A percentile compares a stretch with the other conserved stretches of the same genome.
These are phyloP conservation scores for Microascus cirrosus DNA, from an alignment of 2,329 filamentous ascomycete genomes.

Conservation along the genomic window DNA sequence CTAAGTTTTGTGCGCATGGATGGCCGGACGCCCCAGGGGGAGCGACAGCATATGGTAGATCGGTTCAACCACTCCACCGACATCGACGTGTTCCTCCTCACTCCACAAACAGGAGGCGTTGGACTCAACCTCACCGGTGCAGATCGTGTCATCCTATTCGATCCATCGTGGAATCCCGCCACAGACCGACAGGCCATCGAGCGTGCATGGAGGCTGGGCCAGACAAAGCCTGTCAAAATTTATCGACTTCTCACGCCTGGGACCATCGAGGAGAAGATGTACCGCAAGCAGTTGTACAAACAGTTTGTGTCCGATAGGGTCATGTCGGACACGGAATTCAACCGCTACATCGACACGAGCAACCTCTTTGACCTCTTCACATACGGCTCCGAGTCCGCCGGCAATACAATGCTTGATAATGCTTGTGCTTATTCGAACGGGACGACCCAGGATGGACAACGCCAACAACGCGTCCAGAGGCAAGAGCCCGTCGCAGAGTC, in stretches of 20 bases:
- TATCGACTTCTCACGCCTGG: conserved; percentile 97
- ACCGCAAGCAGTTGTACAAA: conserved; percentile 97
- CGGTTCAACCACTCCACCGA: conserved; percentile 76
- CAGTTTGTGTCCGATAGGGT: conserved; percentile 97
- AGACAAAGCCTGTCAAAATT: conserved; percentile 90
- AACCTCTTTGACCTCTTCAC: conserved; percentile 90
- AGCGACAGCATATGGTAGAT: conserved; percentile 83
- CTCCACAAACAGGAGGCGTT: conserved; percentile 88
- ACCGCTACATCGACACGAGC: conserved; percentile 78
- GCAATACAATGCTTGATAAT: background rate
- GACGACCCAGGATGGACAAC: background rate
- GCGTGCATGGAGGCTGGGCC: conserved; percentile 87
- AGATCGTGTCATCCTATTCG: conserved; percentile 93
- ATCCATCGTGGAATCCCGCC: conserved; percentile 97
- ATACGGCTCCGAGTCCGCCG: conserved; percentile 15
- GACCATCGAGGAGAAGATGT: conserved; percentile 98
- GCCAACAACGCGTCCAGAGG: too few relatives aligned
- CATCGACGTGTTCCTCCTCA: conserved; percentile 82
- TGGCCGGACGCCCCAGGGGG: conserved; percentile 77
- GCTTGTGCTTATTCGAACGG: background rate
- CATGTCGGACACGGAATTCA: conserved; percentile 84
- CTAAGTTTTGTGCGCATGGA: conserved; percentile 86
- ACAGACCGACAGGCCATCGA: conserved; percentile 93
- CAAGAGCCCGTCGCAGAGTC: conserved; percentile 13
- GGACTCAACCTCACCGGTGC: conserved; percentile 93